phyloP scores from a whole-genome alignment of 495 filamentous ascomycete species.

The Filosporella fistucella region DNA sequence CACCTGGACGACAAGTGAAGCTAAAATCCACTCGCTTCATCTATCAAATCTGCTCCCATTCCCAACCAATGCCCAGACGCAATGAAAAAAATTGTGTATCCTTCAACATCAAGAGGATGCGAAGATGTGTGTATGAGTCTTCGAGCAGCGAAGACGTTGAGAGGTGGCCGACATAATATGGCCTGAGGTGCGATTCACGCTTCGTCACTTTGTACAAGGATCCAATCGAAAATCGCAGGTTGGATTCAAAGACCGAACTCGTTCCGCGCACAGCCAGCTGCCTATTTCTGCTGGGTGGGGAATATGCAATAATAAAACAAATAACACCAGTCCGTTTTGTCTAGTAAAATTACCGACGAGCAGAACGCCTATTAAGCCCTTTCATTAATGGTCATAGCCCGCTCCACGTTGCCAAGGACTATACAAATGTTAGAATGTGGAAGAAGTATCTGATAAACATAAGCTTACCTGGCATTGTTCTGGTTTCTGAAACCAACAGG shows the following conservation, averaged over 20 bases:
- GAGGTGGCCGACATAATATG: neutral
- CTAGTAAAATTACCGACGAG: slow-evolving; percentile 10
- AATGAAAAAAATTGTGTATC: slow-evolving; percentile 1
- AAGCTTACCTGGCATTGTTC: slow-evolving; percentile 45
- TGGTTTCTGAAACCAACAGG: slow-evolving; percentile 33
- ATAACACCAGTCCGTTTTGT: slow-evolving; percentile 24
- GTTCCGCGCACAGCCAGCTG: slow-evolving; percentile 19
- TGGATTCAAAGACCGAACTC: slow-evolving; percentile 14
- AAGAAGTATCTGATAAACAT: neutral
- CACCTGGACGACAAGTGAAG: neutral
- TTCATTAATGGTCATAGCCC: slow-evolving; percentile 42
- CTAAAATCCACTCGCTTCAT: neutral
- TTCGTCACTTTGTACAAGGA: slow-evolving; percentile 14
- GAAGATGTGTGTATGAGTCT: slow-evolving; percentile 1
- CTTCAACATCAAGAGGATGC: neutral
- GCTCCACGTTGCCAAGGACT: slow-evolving; percentile 53
- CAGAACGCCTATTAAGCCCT: slow-evolving; percentile 22
- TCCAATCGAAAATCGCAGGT: slow-evolving; percentile 5
- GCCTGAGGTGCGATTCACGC: slow-evolving; percentile 1
- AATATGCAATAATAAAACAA: slow-evolving; percentile 22
- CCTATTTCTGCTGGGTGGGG: slow-evolving; percentile 1
- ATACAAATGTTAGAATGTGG: slow-evolving; percentile 20
- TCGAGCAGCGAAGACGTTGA: neutral
- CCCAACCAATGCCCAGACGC: slow-evolving; percentile 2
- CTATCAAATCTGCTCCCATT: neutral